Base-by-base conservation (phyloP, 2,329 filamentous ascomycete genomes). In the Mycosphaerelloides madeirae region DNA sequence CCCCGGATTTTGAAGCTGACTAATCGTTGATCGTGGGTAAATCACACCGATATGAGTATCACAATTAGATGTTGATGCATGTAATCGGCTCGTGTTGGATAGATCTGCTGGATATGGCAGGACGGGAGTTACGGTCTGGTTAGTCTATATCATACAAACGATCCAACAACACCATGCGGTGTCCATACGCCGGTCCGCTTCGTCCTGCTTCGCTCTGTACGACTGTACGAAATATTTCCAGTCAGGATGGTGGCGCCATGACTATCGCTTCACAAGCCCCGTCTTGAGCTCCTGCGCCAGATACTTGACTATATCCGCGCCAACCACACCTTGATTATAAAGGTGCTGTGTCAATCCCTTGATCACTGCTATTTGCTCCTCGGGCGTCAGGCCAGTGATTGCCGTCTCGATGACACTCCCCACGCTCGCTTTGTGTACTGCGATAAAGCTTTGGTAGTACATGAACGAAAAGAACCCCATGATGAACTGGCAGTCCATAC, bases 401-500 rank as follows among this genome's bases (percentile, higher is more conserved):
- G 87, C 91, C 11, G 82, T 80, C 72, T 98, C 91, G 56, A 98
- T 85, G 29, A 98, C 85, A 43, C 81, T 81, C 15, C 91, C 93
- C 15, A 95, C 83, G 44, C 77, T 88, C 31, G 85, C 82, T 67
- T 91, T 88, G 74, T 95, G 82, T 6, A 88, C 77, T 3, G 90
- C 90, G 61, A 98, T 91, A 67, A 98, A 98, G 62, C 86, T 59
- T 67, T 96, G 90, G 71, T 94, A 98, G 72, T 98, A 98, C 79
- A 98, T 90, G 73, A 89, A 97, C 13, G 91, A 81, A 61, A 98
- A 97, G 69, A 95, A 93, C 7, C 93, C 93, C 93, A 98, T 98
- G 73, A 97, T 97, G 72, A 98, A 98, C 65, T 98, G 93, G 67
- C 93, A 98, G 65, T 98, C 93, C 91, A 98, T 97, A 50, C 93